Evolutionary conservation across 331 rosid species (phyloP).

Genomic region (Dryas integrifolia): DNA sequence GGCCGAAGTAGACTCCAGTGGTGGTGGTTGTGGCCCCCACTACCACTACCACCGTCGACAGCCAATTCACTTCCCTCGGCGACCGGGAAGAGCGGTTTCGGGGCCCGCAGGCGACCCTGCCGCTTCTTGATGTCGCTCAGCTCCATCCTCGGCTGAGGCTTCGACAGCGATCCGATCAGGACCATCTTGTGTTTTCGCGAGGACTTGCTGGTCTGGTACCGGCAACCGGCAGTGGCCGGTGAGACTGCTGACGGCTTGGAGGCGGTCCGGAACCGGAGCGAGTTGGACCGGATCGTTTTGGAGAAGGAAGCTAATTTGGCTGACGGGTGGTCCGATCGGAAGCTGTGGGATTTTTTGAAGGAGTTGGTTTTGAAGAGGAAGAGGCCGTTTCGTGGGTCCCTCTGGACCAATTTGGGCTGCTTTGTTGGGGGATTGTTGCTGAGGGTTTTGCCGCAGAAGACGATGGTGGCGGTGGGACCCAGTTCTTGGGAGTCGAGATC

Average conservation of each 20-base stretch:
- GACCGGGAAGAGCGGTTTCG: slow-evolving; percentile 21
- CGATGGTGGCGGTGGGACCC: background rate
- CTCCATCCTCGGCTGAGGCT: slow-evolving; percentile 27
- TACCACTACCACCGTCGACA: background rate
- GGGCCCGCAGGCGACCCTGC: slow-evolving; percentile 7
- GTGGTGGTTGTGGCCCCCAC: background rate
- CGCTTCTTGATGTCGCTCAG: slow-evolving; percentile 29
- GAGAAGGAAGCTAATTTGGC: no score
- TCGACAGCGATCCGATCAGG: slow-evolving; percentile 17
- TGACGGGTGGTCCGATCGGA: background rate
- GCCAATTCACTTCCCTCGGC: background rate
- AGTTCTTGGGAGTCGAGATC: background rate
- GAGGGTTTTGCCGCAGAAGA: slow-evolving; percentile 24
- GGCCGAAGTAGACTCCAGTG: slow-evolving; percentile 15
- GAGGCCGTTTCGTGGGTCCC: slow-evolving; percentile 21
- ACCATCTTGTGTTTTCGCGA: slow-evolving; percentile 15
- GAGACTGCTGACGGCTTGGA: background rate
- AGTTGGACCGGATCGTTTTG: no score
- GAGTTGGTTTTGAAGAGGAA: slow-evolving; percentile 17
- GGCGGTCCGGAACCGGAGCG: background rate
- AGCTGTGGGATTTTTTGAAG: slow-evolving; percentile 14
- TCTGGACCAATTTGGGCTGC: background rate
- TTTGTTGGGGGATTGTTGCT: background rate
- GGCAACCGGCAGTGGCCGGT: background rate
- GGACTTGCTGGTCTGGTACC: background rate